These are phyloP conservation scores for Eimeria tenella DNA, from an alignment of 169 alveolate genomes.

Conservation along the genomic window DNA sequence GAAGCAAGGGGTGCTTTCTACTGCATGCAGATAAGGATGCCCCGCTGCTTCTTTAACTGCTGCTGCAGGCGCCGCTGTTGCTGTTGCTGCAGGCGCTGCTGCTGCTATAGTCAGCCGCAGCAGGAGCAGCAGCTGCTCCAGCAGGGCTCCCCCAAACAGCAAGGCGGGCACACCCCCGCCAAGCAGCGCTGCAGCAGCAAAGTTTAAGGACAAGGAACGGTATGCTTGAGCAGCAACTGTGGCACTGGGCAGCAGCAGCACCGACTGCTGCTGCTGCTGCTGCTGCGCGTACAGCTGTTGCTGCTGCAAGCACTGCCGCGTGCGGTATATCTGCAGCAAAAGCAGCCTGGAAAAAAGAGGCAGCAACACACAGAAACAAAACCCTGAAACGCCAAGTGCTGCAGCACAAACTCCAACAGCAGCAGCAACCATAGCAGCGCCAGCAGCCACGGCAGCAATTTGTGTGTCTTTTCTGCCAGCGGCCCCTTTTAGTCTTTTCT, in stretches of 20 bases:
- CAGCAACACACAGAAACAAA: background rate
- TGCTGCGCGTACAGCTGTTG: background rate
- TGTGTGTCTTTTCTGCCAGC: background rate
- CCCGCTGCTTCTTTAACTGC: background rate
- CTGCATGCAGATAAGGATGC: background rate
- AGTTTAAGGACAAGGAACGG: background rate
- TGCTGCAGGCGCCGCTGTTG: background rate
- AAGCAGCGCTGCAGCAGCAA: conserved; percentile 27
- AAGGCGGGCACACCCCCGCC: background rate
- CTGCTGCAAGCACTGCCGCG: background rate
- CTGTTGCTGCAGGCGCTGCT: conserved; percentile 30
- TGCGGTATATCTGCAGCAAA: background rate
- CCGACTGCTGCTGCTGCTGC: conserved; percentile 31
- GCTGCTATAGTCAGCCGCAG: background rate
- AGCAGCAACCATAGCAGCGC: background rate
- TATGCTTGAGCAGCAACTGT: background rate
- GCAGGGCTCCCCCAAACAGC: conserved; percentile 11
- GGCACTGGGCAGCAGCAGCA: background rate
- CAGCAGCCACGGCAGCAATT: background rate
- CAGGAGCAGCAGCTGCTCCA: background rate
- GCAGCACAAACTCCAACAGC: background rate
- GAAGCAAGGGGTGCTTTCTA: background rate
- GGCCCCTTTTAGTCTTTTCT: too few relatives aligned
- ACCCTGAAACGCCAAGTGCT: too few relatives aligned
- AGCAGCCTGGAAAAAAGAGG: background rate